Conservation (phyloP, 2,329 filamentous ascomycete genomes). For the Claviceps sp. region DNA sequence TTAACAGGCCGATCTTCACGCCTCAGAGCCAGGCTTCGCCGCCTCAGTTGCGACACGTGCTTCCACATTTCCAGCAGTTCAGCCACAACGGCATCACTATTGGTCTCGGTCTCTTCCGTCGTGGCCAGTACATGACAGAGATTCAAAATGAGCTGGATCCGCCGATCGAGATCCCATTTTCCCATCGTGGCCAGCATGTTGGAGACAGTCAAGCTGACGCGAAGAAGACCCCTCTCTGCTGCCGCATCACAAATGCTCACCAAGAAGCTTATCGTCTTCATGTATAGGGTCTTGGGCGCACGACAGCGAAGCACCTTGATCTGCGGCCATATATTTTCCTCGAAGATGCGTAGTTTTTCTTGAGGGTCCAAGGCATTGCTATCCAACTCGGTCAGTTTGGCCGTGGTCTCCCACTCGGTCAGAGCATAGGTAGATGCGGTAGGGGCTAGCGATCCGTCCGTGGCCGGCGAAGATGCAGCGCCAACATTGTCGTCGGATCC, state of each 20-base stretch:
- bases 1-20: conserved; percentile 1
- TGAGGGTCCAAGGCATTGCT: conserved; percentile 4
- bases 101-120: conserved; percentile 5
- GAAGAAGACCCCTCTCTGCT: conserved; percentile 7
- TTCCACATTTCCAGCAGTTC: conserved; percentile 24
- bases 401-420: conserved; percentile 18
- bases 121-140: conserved; percentile 16
- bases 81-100: conserved; percentile 10
- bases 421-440: conserved; percentile 5
- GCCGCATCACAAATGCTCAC: conserved; percentile 8
- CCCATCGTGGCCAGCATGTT: conserved; percentile 14
- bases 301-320: conserved; percentile 14
- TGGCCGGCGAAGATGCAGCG: neutral
- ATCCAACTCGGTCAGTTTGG: conserved; percentile 15
- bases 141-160: conserved; percentile 19
- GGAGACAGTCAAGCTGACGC: conserved; percentile 14
- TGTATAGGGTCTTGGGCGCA: conserved; percentile 17
- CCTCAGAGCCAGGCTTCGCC: conserved; percentile 13
- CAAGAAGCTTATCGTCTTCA: conserved; percentile 12
- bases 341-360: conserved; percentile 14
- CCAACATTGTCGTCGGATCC: neutral
- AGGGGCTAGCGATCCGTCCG: neutral
- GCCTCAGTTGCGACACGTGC: conserved; percentile 22
- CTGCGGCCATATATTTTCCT: conserved; percentile 18
- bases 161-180: conserved; percentile 14